These are phyloP conservation scores for Ramalina peruviana DNA, from an alignment of 495 filamentous ascomycete genomes.

Conservation along the genomic window DNA sequence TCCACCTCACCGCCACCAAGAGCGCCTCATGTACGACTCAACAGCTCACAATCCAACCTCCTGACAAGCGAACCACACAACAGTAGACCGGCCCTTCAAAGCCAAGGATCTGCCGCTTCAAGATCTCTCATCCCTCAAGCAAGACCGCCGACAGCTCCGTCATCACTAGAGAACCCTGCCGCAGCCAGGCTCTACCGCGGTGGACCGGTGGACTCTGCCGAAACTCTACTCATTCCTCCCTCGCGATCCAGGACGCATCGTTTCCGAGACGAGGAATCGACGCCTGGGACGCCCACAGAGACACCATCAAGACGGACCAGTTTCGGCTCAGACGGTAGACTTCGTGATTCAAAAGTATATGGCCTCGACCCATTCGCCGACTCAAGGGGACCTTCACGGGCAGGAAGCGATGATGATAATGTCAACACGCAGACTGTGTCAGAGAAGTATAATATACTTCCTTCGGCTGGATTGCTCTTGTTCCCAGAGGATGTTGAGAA, in stretches of 20 bases:
- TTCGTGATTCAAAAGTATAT: slow-evolving; percentile 36
- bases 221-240: slow-evolving; percentile 44
- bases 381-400: slow-evolving; percentile 44
- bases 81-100: slow-evolving; percentile 20
- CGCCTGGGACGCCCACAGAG: slow-evolving; percentile 26
- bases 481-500: slow-evolving; percentile 69
- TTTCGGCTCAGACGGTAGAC: slow-evolving; percentile 43
- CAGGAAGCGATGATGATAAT: slow-evolving; percentile 49
- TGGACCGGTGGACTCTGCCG: slow-evolving; percentile 38
- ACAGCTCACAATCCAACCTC: slow-evolving; percentile 42
- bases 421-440: slow-evolving; percentile 66
- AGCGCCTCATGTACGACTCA: slow-evolving; percentile 44
- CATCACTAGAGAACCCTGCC: slow-evolving; percentile 9
- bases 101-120: slow-evolving; percentile 17
- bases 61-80: slow-evolving; percentile 23
- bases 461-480: slow-evolving; percentile 52
- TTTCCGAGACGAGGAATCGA: slow-evolving; percentile 33
- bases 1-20: background rate
- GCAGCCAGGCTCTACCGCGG: slow-evolving; percentile 23
- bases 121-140: slow-evolving; percentile 27
- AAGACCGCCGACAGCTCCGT: slow-evolving; percentile 15
- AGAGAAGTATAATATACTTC: slow-evolving; percentile 66
- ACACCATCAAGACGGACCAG: slow-evolving; percentile 44
- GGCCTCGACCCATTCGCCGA: slow-evolving; percentile 34
- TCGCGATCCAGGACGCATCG: slow-evolving; percentile 27